Evolutionary conservation across 1,139 yeast genomes (phyloP), one percentile per base, ranked within the genome.

Genomic region (Candida freyschussii): DNA sequence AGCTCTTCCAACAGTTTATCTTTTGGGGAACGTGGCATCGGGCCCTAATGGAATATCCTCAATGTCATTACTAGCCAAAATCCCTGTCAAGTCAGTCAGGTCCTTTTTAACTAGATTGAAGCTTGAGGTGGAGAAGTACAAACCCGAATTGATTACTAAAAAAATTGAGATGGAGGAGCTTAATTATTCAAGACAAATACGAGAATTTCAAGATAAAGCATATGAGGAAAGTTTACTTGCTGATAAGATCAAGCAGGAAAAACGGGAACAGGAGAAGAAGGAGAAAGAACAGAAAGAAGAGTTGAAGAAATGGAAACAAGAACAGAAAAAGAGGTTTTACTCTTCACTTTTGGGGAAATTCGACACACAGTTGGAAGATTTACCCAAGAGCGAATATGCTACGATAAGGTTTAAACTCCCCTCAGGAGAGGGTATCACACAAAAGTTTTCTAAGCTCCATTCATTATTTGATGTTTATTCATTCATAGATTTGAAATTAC

Each of bases 401-500:
- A 53, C 54, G 1, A 45, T 63, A 16, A 63, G 63, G 40, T 58
- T 79, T 27, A 62, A 84, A 38, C 59, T 73, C 21, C 63, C 75
- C 4, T 56, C 70, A 24, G 96, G 96, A 1, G 67, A 67, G 30
- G 65, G 94, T 29, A 54, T 78, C 3, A 64, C 83, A 7, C 72
- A 75, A 36, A 67, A 68, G 32, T 74, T 86, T 37, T 52, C 59
- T 17, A 67, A 70, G 15, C 50, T 57, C 6, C 65, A 72, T 12
- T 59, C 75, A 0, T 53, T 80, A n/a, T 65, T 64, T 27, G 82
- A 82, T 23, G 55, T 89, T 5, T 86, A 85, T 54, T 65, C 77
- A 27, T 75, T 67, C 47, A 74, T 84, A 26, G 86, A 81, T 40
- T 60, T 60, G 12, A 49, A 53, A 26, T 30, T 59, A 20, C 53